Evolutionary conservation across 148 eudicot genomes (phyloP), one percentile per base, ranked within the genome.

Genomic region (Fagopyrum homotropicum): DNA sequence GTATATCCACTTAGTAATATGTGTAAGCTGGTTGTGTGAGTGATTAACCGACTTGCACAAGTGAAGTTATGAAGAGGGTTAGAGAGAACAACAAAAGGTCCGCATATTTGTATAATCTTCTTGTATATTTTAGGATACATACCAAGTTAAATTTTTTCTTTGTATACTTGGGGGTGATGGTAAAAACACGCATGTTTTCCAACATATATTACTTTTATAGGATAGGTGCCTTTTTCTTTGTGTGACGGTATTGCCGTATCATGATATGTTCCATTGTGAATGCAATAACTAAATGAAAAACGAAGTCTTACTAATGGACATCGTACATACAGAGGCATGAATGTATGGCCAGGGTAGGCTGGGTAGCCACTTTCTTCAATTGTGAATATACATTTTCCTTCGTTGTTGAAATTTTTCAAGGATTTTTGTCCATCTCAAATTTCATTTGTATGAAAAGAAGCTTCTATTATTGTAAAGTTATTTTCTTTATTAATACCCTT

Each of bases 251-350:
- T 64, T 64, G 69, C 6, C 17, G 40, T 64, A 40, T 30, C 7
- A 64, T 40, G 3, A 14, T 30, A 64, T 64, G n/a, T 57, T 57
- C 63, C 63, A 7, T 17, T 19, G 35, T 17, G n/a, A 52, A 52
- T 52, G 19, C 57, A 52, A 10, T 16, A 52, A 52, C 6, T 15
- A 17, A 52, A 52, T 1, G 57, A 15, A 52, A 52, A 52, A 52
- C 10, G 17, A 15, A 52, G 5, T 52, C 57, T 52, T 52, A 52
- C 30, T 2, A 57, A 35, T 57, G 63, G 63, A 29, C 63, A 57
- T 57, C 29, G 63, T 57, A 17, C 63, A 57, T 57, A 29, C 63
- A 7, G 63, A 56, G 61, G 61, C 61, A 30, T 63, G 45, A 64
- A 35, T 35, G 46, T 64, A 14, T 64, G 17, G 14, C 40, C 70